Evolutionary conservation across 805 yeast genomes (phyloP).

Genomic region (Diddensiella caesifluorescens): DNA sequence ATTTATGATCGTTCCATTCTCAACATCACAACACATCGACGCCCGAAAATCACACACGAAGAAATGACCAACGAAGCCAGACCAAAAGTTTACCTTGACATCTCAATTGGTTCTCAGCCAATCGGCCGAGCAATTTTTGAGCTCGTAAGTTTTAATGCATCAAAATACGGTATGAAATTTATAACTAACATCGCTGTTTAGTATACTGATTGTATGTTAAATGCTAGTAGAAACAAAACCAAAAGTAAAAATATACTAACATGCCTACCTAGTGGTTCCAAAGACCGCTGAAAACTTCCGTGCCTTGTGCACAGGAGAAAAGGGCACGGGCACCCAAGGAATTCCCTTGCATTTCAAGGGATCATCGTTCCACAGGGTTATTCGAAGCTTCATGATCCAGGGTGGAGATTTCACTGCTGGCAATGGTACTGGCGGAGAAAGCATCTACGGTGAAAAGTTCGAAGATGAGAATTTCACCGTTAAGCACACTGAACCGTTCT

Average conservation of each 20-base stretch:
- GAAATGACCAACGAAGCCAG: neutral
- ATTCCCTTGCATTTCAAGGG: slow-evolving; percentile 71
- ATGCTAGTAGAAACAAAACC: neutral
- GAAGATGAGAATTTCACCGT: slow-evolving; percentile 83
- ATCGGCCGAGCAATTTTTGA: slow-evolving; percentile 78
- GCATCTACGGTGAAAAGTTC: slow-evolving; percentile 77
- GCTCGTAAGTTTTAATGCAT: slow-evolving; percentile 32
- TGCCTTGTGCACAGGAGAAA: slow-evolving; percentile 84
- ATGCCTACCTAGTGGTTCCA: slow-evolving; percentile 50
- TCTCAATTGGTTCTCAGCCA: slow-evolving; percentile 62
- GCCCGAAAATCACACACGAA: neutral
- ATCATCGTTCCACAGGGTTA: slow-evolving; percentile 86
- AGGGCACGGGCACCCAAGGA: slow-evolving; percentile 59
- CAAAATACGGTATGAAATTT: too few species aligned
- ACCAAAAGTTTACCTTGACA: slow-evolving; percentile 66
- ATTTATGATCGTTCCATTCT: too few species aligned
- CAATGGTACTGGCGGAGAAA: slow-evolving; percentile 76
- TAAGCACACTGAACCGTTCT: slow-evolving; percentile 77
- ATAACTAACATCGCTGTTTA: neutral
- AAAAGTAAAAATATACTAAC: slow-evolving; percentile 3
- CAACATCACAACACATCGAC: too few species aligned
- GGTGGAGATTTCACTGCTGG: slow-evolving; percentile 86
- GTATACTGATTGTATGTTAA: slow-evolving; percentile 1
- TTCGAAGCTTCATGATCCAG: slow-evolving; percentile 85
- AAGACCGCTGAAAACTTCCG: slow-evolving; percentile 87